Conservation (phyloP, 2,329 filamentous ascomycete species). For the Venturia pyrina region DNA sequence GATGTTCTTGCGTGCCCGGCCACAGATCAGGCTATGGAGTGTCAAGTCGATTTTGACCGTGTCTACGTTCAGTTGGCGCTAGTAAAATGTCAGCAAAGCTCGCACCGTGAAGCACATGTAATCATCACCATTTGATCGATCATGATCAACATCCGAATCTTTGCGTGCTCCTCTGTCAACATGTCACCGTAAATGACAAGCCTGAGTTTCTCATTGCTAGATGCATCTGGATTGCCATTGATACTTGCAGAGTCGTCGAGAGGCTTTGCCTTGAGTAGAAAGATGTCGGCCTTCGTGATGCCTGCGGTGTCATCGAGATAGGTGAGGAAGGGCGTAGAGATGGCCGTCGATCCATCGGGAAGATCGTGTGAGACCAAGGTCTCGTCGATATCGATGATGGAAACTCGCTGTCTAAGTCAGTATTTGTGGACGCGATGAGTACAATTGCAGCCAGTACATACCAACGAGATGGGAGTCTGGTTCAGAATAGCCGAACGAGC, state of each 20-base stretch:
- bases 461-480: constrained; percentile 83
- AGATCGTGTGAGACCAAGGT: constrained; percentile 71
- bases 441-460: constrained; percentile 15
- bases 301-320: constrained; percentile 79
- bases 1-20: constrained; percentile 91
- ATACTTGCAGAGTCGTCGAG: constrained; percentile 68
- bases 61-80: constrained; percentile 68
- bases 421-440: not conserved
- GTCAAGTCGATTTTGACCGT: constrained; percentile 73
- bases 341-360: constrained; percentile 41
- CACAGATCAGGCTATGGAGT: constrained; percentile 85
- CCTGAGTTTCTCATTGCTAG: constrained; percentile 78
- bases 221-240: constrained; percentile 67
- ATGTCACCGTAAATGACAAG: constrained; percentile 93
- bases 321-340: constrained; percentile 67
- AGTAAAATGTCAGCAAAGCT: constrained; percentile 25
- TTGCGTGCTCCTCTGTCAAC: constrained; percentile 91
- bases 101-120: constrained; percentile 3
- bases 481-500: constrained; percentile 84
- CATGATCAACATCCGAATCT: constrained; percentile 90
- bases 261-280: constrained; percentile 83
- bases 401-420: constrained; percentile 33
- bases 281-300: constrained; percentile 93
- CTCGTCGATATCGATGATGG: constrained; percentile 86
- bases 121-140: constrained; percentile 79